A percentile compares a stretch with the other conserved stretches of the same genome.
These are phyloP conservation scores for Thamnidium elegans DNA, from an alignment of 192 early-diverging fungal genomes.

Conservation along the genomic window DNA sequence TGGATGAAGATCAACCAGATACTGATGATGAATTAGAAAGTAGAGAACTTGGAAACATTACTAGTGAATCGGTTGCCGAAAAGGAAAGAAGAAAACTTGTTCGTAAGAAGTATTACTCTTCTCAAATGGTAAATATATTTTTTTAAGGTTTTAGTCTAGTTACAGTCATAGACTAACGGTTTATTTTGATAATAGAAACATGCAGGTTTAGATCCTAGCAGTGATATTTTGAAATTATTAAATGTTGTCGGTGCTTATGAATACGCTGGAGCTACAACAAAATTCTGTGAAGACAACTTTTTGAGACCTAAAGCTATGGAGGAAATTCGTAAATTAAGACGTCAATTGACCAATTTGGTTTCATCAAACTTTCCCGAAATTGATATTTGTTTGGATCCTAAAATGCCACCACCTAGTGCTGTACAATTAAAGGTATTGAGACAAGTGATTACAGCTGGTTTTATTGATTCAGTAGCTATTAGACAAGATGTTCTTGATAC, in stretches of 20 bases:
- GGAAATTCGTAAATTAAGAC: slow-evolving; percentile 75
- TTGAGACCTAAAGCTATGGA: slow-evolving; percentile 81
- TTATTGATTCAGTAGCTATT: slow-evolving; percentile 89
- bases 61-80: slow-evolving; percentile 55
- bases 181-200: slow-evolving; percentile 49
- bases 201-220: slow-evolving; percentile 71
- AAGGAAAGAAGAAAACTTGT: slow-evolving; percentile 56
- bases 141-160: background rate
- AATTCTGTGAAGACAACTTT: slow-evolving; percentile 81
- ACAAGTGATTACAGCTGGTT: slow-evolving; percentile 87
- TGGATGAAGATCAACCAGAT: slow-evolving; percentile 57
- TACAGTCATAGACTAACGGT: background rate
- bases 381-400: slow-evolving; percentile 58
- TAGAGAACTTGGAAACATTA: slow-evolving; percentile 53
- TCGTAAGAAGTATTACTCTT: slow-evolving; percentile 69
- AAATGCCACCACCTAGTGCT: slow-evolving; percentile 62
- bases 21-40: slow-evolving; percentile 44
- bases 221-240: slow-evolving; percentile 85
- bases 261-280: slow-evolving; percentile 58
- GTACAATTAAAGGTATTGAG: slow-evolving; percentile 74
- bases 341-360: slow-evolving; percentile 71
- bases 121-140: slow-evolving; percentile 49
- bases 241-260: slow-evolving; percentile 89
- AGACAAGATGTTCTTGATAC: slow-evolving; percentile 74
- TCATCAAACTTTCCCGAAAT: slow-evolving; percentile 59